Conservation (phyloP, 106 monocot species). For the Dioscorea alata region DNA sequence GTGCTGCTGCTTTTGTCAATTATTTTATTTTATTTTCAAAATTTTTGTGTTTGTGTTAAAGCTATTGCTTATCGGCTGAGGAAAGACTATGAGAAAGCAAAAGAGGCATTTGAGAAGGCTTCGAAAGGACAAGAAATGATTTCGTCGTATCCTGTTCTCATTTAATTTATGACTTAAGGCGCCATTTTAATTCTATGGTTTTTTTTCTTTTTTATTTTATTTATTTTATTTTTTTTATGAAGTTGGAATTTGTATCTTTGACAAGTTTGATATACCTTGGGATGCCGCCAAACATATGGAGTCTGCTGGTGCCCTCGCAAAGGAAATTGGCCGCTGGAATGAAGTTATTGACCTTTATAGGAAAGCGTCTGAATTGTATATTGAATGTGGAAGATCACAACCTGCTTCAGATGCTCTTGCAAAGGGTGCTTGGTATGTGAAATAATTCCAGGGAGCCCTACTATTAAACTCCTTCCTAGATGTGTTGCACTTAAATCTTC, state of each 20-base stretch:
- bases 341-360: conserved; percentile 86
- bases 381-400: conserved; percentile 89
- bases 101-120: conserved; percentile 95
- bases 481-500: neutral
- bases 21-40: conserved; percentile 9
- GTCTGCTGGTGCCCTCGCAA: conserved; percentile 87
- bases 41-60: no score
- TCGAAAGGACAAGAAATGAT: conserved; percentile 99
- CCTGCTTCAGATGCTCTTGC: conserved; percentile 96
- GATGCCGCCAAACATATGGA: conserved; percentile 99
- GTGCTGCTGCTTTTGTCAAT: neutral
- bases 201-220: neutral
- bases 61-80: conserved; percentile 71
- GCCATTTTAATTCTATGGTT: no score
- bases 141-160: conserved; percentile 57
- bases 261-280: conserved; percentile 71
- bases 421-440: conserved; percentile 80
- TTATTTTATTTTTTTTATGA: neutral
- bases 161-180: neutral
- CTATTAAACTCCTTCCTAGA: neutral
- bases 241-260: conserved; percentile 20
- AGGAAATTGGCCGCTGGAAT: conserved; percentile 85
- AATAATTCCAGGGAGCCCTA: neutral
- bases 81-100: conserved; percentile 83
- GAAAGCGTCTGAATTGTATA: conserved; percentile 86